Evolutionary conservation across 352 stramenopile genomes (phyloP).

Genomic region (Globisporangium spinosum): DNA sequence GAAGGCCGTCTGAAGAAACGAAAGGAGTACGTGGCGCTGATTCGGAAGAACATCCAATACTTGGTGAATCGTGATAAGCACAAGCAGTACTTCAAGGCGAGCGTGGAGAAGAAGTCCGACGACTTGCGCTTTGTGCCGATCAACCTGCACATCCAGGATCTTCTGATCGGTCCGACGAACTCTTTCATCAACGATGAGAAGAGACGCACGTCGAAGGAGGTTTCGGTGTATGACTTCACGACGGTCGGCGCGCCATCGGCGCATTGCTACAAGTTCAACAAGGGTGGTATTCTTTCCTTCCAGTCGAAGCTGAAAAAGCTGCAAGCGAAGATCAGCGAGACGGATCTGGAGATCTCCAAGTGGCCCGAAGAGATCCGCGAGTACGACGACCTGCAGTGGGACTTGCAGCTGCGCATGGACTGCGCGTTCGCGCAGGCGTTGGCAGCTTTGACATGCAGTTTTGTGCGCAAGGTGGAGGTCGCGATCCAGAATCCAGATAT

Average conservation of each 20-base stretch:
- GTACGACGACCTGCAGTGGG: constrained; percentile 85
- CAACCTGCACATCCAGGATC: constrained; percentile 85
- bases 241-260: constrained; percentile 78
- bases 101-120: constrained; percentile 80
- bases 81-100: constrained; percentile 89
- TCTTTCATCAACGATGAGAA: constrained; percentile 85
- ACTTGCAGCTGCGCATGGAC: constrained; percentile 84
- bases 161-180: constrained; percentile 78
- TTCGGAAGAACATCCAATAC: constrained; percentile 84
- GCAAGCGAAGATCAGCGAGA: constrained; percentile 65
- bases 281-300: constrained; percentile 79
- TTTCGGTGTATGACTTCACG: constrained; percentile 82
- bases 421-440: constrained; percentile 73
- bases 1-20: constrained; percentile 72
- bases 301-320: constrained; percentile 81
- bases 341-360: constrained; percentile 65
- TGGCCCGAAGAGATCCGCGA: constrained; percentile 80
- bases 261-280: constrained; percentile 87
- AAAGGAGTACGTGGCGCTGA: constrained; percentile 78
- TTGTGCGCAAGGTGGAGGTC: constrained; percentile 85
- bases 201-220: constrained; percentile 71
- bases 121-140: constrained; percentile 85
- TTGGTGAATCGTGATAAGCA: constrained; percentile 85
- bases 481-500: constrained; percentile 77
- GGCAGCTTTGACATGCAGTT: constrained; percentile 66